Evolutionary conservation across 2,329 filamentous ascomycete genomes (phyloP), one percentile per base, ranked within the genome.

Genomic region (Myriangium duriaei): DNA sequence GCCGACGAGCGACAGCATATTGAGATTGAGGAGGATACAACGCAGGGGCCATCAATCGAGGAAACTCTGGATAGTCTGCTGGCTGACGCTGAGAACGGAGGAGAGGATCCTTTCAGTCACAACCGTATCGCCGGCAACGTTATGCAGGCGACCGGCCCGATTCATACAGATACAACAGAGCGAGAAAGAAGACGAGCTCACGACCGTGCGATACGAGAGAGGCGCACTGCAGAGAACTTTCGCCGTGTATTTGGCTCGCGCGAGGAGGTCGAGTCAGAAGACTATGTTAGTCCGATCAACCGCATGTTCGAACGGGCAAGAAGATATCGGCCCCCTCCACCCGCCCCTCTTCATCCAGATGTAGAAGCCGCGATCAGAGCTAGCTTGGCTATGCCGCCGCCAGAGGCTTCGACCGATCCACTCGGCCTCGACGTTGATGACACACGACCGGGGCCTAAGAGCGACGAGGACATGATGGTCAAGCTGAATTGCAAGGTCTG

Each of bases 401-500:
- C n/a, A n/a, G n/a, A n/a, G n/a, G n/a, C n/a, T n/a, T n/a, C n/a
- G n/a, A n/a, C n/a, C n/a, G n/a, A n/a, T n/a, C n/a, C n/a, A n/a
- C n/a, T 26, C 5, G 61, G 61, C 10, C 57, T 71, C 1, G 68
- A 71, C 44, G 60, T 60, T 30, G 55, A 60, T 41, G 59, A 62
- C 4, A 56, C 61, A 35, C 60, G 69, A 5, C 69, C 69, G 1
- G 52, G 62, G 12, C 61, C 68, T 0, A 62, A 64, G 45, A 58
- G 60, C 12, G 62, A 68, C 6, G 61, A 60, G 26, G 62, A 70
- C 31, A 60, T 72, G 62, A 67, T 54, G 4, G 54, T 67, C 28
- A 64, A 61, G 19, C 50, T 74, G 17, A 61, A 68, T 30, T 74
- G 69, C 45, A 63, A 67, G 42, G 59, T 71, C 12, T 74, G 69